phyloP scores from a whole-genome alignment of 768 basidiomycete species.

The Cytidiella melzeri region DNA sequence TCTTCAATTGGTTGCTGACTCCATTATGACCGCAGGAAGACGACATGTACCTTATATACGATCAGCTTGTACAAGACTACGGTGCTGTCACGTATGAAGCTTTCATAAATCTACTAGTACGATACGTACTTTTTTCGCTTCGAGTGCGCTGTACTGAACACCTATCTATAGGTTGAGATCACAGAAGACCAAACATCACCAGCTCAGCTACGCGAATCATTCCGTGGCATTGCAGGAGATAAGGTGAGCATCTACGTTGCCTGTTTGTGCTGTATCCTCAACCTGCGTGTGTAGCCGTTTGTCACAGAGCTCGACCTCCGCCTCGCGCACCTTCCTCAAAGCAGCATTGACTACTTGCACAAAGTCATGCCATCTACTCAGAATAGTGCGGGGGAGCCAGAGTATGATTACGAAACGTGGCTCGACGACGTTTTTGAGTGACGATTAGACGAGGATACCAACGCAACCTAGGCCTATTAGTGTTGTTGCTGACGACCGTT shows the following conservation, averaged over 20 bases:
- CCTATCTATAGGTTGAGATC: conserved; percentile 69
- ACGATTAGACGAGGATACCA: too few relatives aligned
- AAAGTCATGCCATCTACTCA: conserved; percentile 66
- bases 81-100: conserved; percentile 91
- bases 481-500: too few relatives aligned
- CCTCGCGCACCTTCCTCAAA: conserved; percentile 70
- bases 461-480: too few relatives aligned
- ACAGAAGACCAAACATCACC: conserved; percentile 93
- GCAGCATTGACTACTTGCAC: conserved; percentile 74
- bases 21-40: conserved; percentile 50
- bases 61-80: conserved; percentile 71
- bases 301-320: conserved; percentile 92
- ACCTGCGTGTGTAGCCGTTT: conserved; percentile 53
- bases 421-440: conserved; percentile 72
- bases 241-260: conserved; percentile 49
- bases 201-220: conserved; percentile 88
- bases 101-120: conserved; percentile 87
- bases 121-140: conserved; percentile 11
- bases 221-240: conserved; percentile 84
- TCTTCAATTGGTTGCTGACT: neutral
- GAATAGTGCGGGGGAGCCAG: conserved; percentile 52
- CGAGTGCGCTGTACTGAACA: neutral
- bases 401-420: conserved; percentile 82
- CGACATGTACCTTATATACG: conserved; percentile 80
- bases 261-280: neutral